Conservation (phyloP, 2,329 filamentous ascomycete species). For the Monosporascus ibericus region DNA sequence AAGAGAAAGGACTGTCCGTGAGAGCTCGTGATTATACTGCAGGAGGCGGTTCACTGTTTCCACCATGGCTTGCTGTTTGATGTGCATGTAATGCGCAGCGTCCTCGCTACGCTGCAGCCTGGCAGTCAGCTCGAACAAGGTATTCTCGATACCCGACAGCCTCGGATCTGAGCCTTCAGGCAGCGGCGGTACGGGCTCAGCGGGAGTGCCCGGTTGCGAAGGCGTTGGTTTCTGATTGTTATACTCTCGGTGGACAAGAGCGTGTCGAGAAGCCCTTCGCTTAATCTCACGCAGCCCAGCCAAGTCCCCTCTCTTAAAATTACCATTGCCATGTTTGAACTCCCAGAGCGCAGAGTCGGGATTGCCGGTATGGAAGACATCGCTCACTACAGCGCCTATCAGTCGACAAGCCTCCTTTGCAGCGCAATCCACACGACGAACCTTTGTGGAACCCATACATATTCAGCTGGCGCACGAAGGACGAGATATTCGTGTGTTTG, state of each 20-base stretch:
- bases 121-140: conserved; percentile 70
- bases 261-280: conserved; percentile 84
- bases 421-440: conserved; percentile 30
- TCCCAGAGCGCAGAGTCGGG: conserved; percentile 96
- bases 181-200: conserved; percentile 66
- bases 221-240: conserved; percentile 67
- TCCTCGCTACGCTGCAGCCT: conserved; percentile 81
- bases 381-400: conserved; percentile 63
- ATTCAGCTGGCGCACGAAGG: conserved; percentile 94
- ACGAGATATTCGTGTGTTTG: conserved; percentile 98
- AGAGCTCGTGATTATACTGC: conserved; percentile 80
- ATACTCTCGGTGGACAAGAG: conserved; percentile 89
- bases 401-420: conserved; percentile 10
- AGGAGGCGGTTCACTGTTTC: conserved; percentile 68
- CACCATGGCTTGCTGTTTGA: conserved; percentile 74
- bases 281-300: conserved; percentile 92
- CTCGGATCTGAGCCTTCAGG: conserved; percentile 73
- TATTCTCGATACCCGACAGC: conserved; percentile 71
- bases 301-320: conserved; percentile 91
- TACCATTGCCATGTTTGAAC: conserved; percentile 96
- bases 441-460: conserved; percentile 99
- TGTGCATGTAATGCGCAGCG: conserved; percentile 67
- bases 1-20: conserved; percentile 66
- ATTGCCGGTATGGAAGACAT: conserved; percentile 93
- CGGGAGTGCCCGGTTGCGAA: conserved; percentile 78